Percentiles rank a stretch among this genome's conserved stretches.
Conservation (phyloP, 257 asterid genomes). For the Przewalskia tangutica region DNA sequence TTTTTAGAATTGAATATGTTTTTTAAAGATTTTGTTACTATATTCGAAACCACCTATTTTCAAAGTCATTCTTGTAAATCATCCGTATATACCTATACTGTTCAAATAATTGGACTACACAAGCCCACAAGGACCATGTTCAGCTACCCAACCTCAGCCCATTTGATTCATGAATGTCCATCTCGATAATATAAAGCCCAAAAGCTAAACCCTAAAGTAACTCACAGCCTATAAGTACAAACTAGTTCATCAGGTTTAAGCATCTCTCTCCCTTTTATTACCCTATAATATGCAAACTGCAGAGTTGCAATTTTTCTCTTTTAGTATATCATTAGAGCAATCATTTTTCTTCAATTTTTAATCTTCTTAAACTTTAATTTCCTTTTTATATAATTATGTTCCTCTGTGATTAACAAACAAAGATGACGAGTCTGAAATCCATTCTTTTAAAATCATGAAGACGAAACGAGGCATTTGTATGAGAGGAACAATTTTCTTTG, state of each 20-base stretch:
- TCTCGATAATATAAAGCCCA: not conserved
- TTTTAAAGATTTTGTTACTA: too few relatives aligned
- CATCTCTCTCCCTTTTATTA: not conserved
- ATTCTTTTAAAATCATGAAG: not conserved
- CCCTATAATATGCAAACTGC: not conserved
- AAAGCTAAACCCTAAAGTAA: not conserved
- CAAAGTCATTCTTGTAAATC: too few relatives aligned
- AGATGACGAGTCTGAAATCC: constrained; percentile 1
- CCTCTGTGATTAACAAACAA: not conserved
- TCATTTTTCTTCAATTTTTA: not conserved
- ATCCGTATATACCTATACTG: not conserved
- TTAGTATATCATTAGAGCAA: not conserved
- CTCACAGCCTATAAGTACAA: not conserved
- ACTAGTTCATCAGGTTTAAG: not conserved
- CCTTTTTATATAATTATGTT: not conserved
- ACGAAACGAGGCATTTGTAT: constrained; percentile 3
- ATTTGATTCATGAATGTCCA: not conserved
- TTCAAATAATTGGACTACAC: not conserved
- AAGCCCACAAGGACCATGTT: not conserved
- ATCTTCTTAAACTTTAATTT: not conserved
- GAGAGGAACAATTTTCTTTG: not conserved
- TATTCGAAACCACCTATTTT: too few relatives aligned
- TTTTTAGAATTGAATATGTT: too few relatives aligned
- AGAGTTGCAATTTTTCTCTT: not conserved
- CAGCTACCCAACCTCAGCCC: not conserved